A percentile compares a stretch with the other conserved stretches of the same genome.
phyloP scores from a whole-genome alignment of 1,284 basidiomycete genomes.

The Malassezia brasiliensis region DNA sequence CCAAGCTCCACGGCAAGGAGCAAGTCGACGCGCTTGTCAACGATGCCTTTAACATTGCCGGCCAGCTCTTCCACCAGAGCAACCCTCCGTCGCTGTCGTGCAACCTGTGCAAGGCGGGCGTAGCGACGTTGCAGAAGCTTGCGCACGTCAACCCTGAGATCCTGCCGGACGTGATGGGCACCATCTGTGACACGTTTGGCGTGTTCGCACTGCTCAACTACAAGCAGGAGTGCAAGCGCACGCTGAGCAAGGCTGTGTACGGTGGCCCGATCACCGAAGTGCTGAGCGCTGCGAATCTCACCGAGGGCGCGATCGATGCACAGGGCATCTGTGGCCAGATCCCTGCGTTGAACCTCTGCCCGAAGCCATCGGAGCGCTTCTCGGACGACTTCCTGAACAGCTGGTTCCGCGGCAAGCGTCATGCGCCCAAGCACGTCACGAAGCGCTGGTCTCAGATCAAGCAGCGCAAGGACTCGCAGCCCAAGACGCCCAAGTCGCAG shows the following conservation, averaged over 20 bases:
- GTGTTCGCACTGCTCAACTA: background rate
- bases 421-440: conserved; percentile 11
- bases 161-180: conserved; percentile 57
- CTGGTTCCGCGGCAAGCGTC: conserved; percentile 33
- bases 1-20: conserved; percentile 1
- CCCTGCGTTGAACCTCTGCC: conserved; percentile 18
- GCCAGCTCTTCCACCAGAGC: conserved; percentile 51
- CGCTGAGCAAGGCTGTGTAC: conserved; percentile 43
- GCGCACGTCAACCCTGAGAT: conserved; percentile 59
- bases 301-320: conserved; percentile 28
- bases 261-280: conserved; percentile 35
- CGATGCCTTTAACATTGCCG: conserved; percentile 31
- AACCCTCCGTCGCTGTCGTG: conserved; percentile 52
- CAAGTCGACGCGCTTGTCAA: conserved; percentile 7
- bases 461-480: background rate
- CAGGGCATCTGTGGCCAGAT: conserved; percentile 40
- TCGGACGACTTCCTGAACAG: conserved; percentile 28
- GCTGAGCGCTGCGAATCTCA: conserved; percentile 36
- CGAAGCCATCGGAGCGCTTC: conserved; percentile 18
- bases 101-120: conserved; percentile 57
- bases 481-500: background rate
- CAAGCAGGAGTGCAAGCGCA: conserved; percentile 56
- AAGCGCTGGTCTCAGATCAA: conserved; percentile 8
- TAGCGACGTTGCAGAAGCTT: conserved; percentile 61
- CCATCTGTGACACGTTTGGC: conserved; percentile 57